Evolutionary conservation across 495 filamentous ascomycete species (phyloP).

Genomic region (Aspergillus nanangensis): DNA sequence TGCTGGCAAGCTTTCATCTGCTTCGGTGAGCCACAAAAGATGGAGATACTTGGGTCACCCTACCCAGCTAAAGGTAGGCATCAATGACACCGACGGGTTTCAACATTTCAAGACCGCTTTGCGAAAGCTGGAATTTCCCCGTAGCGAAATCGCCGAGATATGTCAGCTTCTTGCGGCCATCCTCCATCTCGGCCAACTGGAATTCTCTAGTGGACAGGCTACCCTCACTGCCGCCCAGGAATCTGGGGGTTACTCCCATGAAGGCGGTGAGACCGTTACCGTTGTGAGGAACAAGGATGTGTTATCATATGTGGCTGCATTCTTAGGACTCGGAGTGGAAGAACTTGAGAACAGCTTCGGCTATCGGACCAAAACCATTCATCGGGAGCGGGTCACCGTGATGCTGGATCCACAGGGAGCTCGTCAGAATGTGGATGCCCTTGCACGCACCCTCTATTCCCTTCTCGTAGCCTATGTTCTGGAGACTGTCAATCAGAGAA

Average conservation of each 20-base stretch:
- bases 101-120: conserved; percentile 96
- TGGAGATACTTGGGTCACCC: conserved; percentile 97
- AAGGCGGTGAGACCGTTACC: conserved; percentile 82
- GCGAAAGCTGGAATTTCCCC: conserved; percentile 87
- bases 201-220: conserved; percentile 75
- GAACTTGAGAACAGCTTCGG: conserved; percentile 85
- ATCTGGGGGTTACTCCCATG: conserved; percentile 92
- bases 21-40: conserved; percentile 61
- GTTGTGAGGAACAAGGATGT: conserved; percentile 92
- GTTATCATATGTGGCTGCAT: conserved; percentile 78
- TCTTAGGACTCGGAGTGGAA: conserved; percentile 74
- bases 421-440: conserved; percentile 84
- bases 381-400: conserved; percentile 91
- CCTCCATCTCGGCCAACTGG: conserved; percentile 91
- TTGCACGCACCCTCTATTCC: conserved; percentile 92
- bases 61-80: conserved; percentile 91
- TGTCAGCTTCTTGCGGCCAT: conserved; percentile 91
- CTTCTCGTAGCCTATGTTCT: conserved; percentile 90
- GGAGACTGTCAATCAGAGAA: conserved; percentile 84
- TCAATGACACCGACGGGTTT: conserved; percentile 94
- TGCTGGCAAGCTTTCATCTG: conserved; percentile 44
- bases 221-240: conserved; percentile 80
- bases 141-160: conserved; percentile 90
- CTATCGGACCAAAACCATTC: conserved; percentile 92
- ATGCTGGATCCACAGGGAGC: conserved; percentile 94